phyloP scores from a whole-genome alignment of 257 asterid species.

The Solanum clarkiae region DNA sequence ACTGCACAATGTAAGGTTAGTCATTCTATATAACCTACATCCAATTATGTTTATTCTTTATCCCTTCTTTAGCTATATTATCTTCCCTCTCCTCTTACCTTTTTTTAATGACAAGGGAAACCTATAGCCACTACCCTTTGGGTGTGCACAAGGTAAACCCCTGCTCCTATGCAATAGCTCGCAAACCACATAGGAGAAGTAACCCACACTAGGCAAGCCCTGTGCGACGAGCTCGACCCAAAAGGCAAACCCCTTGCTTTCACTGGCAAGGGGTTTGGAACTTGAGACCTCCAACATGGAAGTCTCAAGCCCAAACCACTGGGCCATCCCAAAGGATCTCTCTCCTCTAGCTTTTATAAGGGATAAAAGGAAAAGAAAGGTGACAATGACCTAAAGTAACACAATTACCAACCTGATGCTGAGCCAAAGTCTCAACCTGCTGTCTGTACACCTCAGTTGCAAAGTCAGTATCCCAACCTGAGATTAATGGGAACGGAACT shows the following conservation, averaged over 20 bases:
- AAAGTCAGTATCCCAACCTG: slow-evolving; percentile 98
- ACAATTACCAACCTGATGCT: slow-evolving; percentile 57
- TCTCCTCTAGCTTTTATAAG: neutral
- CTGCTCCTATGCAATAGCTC: too few species aligned
- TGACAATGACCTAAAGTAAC: neutral
- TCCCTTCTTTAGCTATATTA: neutral
- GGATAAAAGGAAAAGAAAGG: neutral
- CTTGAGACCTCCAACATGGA: too few species aligned
- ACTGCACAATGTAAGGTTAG: slow-evolving; percentile 25
- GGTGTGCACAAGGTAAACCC: too few species aligned
- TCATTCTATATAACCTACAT: neutral
- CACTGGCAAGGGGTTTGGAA: too few species aligned
- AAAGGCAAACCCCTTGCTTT: too few species aligned
- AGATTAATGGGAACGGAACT: slow-evolving; percentile 4
- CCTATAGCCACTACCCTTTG: too few species aligned
- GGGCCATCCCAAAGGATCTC: too few species aligned
- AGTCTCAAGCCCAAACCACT: too few species aligned
- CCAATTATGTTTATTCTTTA: neutral
- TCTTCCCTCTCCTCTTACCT: neutral
- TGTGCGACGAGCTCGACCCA: too few species aligned
- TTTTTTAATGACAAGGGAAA: neutral
- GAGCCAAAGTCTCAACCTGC: slow-evolving; percentile 85
- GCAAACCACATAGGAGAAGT: too few species aligned
- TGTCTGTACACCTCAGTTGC: slow-evolving; percentile 92
- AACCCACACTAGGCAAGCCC: too few species aligned